phyloP scores from a whole-genome alignment of 768 basidiomycete genomes.

The Cyclocybe aegerita region DNA sequence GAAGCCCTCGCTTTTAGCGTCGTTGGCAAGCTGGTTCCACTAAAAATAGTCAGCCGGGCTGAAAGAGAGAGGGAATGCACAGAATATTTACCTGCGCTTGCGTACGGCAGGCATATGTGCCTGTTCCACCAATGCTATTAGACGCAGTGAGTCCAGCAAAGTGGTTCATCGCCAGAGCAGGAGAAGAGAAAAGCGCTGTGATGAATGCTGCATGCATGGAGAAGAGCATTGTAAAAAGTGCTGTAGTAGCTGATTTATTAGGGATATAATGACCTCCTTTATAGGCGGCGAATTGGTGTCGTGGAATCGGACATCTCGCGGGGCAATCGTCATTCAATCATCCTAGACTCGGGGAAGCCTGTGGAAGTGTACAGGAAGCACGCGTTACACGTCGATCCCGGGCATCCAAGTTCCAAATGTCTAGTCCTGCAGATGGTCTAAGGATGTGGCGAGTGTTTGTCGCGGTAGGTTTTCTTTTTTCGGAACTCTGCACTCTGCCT shows the following conservation, averaged over 20 bases:
- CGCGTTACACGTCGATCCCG: too few relatives aligned
- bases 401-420: too few relatives aligned
- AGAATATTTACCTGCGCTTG: constrained; percentile 29
- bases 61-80: too few relatives aligned
- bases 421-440: too few relatives aligned
- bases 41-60: constrained; percentile 5
- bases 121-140: constrained; percentile 28
- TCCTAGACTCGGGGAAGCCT: too few relatives aligned
- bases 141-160: constrained; percentile 32
- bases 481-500: too few relatives aligned
- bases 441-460: too few relatives aligned
- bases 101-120: constrained; percentile 31
- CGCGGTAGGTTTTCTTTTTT: too few relatives aligned
- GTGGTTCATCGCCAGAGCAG: constrained; percentile 26
- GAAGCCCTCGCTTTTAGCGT: constrained; percentile 31
- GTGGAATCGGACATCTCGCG: too few relatives aligned
- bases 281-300: not conserved
- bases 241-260: not conserved
- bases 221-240: not conserved
- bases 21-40: constrained; percentile 35
- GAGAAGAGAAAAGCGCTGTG: constrained; percentile 8
- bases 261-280: not conserved
- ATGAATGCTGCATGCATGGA: not conserved
- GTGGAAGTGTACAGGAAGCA: too few relatives aligned
- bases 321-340: too few relatives aligned